Conservation (phyloP, 768 basidiomycete species). For the Tephrocybe sp. region DNA sequence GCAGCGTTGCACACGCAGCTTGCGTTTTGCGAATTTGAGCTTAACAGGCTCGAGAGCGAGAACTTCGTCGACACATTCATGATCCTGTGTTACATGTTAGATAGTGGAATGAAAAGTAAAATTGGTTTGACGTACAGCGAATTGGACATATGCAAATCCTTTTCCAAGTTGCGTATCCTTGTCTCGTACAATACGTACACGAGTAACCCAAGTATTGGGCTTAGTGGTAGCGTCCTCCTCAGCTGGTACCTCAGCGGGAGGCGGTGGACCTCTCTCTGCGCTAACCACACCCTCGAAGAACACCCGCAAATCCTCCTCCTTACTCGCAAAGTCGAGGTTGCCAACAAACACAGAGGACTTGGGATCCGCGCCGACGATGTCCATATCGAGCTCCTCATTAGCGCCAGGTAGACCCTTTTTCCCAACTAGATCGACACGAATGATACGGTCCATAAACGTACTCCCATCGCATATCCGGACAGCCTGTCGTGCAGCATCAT, state of each 20-base stretch:
- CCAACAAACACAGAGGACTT: constrained; percentile 88
- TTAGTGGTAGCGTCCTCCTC: constrained; percentile 32
- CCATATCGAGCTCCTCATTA: constrained; percentile 20
- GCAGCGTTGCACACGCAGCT: constrained; percentile 87
- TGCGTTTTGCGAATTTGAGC: constrained; percentile 91
- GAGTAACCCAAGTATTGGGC: constrained; percentile 63
- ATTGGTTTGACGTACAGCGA: constrained; percentile 58
- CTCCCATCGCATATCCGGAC: constrained; percentile 66
- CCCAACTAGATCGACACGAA: constrained; percentile 74
- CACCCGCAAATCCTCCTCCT: constrained; percentile 82
- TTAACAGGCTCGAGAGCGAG: constrained; percentile 73
- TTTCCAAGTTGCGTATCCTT: constrained; percentile 91
- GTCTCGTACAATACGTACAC: constrained; percentile 87
- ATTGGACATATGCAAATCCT: constrained; percentile 92
- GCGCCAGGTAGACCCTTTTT: constrained; percentile 19
- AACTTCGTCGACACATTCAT: constrained; percentile 89
- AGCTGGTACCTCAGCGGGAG: constrained; percentile 22
- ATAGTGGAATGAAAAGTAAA: too few relatives aligned
- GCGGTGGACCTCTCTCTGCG: constrained; percentile 65
- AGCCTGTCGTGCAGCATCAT: constrained; percentile 61
- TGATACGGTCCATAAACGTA: constrained; percentile 69
- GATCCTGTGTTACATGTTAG: constrained; percentile 55
- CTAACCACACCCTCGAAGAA: constrained; percentile 82
- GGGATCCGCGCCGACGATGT: constrained; percentile 54
- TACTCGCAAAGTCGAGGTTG: constrained; percentile 87